These are phyloP conservation scores for Hypoxylon lenormandii DNA, from an alignment of 495 filamentous ascomycete species.

Conservation along the genomic window DNA sequence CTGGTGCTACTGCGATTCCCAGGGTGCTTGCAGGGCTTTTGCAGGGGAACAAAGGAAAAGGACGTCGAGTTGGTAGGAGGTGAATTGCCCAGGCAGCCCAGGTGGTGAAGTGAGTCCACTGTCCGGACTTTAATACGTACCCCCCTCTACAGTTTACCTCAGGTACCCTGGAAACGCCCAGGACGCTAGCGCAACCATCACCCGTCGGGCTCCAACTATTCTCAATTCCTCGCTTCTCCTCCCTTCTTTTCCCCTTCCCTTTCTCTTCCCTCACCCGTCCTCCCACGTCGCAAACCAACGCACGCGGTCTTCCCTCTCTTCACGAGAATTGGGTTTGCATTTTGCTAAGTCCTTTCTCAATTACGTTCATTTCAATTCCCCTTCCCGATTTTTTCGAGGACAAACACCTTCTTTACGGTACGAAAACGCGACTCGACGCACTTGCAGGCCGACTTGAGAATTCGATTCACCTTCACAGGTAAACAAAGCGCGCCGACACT, in stretches of 20 bases:
- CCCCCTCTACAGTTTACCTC: too few species aligned
- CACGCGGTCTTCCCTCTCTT: constrained; percentile 41
- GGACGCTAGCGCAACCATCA: not conserved
- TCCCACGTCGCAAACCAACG: constrained; percentile 51
- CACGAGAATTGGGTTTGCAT: constrained; percentile 46
- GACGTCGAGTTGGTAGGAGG: too few species aligned
- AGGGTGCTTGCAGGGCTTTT: too few species aligned
- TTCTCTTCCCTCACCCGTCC: constrained; percentile 39
- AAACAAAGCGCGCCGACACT: constrained; percentile 39
- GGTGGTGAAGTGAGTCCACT: too few species aligned
- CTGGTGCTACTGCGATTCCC: not conserved
- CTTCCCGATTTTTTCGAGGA: constrained; percentile 41
- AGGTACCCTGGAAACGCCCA: too few species aligned
- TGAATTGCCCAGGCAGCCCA: too few species aligned
- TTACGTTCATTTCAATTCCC: constrained; percentile 49
- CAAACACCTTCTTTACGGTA: constrained; percentile 44
- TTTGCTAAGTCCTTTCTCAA: constrained; percentile 49
- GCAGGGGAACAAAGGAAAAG: too few species aligned
- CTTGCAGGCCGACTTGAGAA: constrained; percentile 26
- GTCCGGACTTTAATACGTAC: too few species aligned
- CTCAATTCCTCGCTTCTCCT: constrained; percentile 32
- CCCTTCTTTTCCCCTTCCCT: constrained; percentile 40
- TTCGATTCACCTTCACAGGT: constrained; percentile 31
- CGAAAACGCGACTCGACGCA: constrained; percentile 39
- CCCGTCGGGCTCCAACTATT: not conserved